phyloP scores from a whole-genome alignment of 1,284 basidiomycete species.

The Cryptococcus deneoformans region DNA sequence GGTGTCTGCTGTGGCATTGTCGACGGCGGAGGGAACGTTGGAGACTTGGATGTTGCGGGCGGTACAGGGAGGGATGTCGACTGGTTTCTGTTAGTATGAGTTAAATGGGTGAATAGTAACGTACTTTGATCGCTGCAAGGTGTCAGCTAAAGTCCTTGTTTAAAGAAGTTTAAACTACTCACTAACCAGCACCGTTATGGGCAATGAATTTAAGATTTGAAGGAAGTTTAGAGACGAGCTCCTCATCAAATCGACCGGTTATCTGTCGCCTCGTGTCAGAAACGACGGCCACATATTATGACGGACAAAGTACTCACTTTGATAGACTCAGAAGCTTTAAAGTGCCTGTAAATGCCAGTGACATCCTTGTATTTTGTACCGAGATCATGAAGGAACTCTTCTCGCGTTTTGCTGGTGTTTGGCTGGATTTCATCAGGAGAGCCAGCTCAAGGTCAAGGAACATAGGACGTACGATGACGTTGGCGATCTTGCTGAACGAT shows the following conservation, averaged over 20 bases:
- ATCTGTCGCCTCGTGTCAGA: conserved; percentile 5
- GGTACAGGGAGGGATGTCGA: conserved; percentile 60
- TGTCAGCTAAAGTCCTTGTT: not conserved
- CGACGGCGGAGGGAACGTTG: conserved; percentile 81
- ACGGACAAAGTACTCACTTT: conserved; percentile 11
- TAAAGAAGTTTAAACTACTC: not conserved
- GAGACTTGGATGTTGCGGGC: conserved; percentile 55
- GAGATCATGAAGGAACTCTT: conserved; percentile 22
- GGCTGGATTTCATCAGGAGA: conserved; percentile 5
- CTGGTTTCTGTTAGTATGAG: not conserved
- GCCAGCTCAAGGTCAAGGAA: not conserved
- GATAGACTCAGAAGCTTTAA: conserved; percentile 28
- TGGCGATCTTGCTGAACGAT: conserved; percentile 10
- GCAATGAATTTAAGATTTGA: conserved; percentile 18
- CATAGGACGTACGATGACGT: conserved; percentile 16
- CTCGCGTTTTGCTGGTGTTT: conserved; percentile 15
- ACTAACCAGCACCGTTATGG: conserved; percentile 28
- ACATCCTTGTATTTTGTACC: conserved; percentile 16
- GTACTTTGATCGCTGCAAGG: conserved; percentile 17
- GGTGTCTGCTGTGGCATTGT: conserved; percentile 84
- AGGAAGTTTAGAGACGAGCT: conserved; percentile 17
- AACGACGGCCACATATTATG: too few species aligned
- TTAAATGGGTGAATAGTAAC: not conserved
- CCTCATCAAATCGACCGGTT: conserved; percentile 25
- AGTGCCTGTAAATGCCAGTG: conserved; percentile 26